phyloP scores from a whole-genome alignment of 176 grass and related monocot genomes.

The Hsuehochloa calcarea region DNA sequence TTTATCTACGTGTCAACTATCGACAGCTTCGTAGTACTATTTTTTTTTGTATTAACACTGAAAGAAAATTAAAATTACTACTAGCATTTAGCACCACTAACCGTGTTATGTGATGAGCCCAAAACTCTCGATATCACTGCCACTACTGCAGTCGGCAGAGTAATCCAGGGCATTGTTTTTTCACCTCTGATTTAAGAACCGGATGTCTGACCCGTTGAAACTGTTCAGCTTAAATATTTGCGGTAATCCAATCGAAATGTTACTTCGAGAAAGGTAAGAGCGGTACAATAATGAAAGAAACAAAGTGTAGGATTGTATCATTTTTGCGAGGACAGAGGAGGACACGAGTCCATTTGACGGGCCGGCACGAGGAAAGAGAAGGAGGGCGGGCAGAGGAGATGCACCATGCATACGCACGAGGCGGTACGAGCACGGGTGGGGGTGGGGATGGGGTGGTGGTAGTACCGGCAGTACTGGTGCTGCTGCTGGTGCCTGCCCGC shows the following conservation, averaged over 20 bases:
- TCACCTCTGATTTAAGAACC: too few relatives aligned
- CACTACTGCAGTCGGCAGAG: too few relatives aligned
- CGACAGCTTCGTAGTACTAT: too few relatives aligned
- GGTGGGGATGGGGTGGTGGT: background rate
- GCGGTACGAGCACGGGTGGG: conserved; percentile 23
- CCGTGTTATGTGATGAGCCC: too few relatives aligned
- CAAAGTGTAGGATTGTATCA: background rate
- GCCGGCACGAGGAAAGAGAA: background rate
- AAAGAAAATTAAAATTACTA: too few relatives aligned
- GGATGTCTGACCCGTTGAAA: background rate
- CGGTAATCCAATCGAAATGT: background rate
- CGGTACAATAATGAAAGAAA: background rate
- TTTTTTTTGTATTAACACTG: too few relatives aligned
- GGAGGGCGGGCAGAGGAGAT: background rate
- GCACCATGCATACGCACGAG: background rate
- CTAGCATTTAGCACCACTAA: too few relatives aligned
- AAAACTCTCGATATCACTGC: too few relatives aligned
- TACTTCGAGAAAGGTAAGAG: background rate
- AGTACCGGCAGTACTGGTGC: background rate
- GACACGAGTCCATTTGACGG: background rate
- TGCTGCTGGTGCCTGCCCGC: background rate
- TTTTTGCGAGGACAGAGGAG: background rate
- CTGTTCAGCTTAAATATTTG: background rate
- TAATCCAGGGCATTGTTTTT: too few relatives aligned
- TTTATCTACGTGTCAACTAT: too few relatives aligned